Evolutionary conservation across 257 asterid species (phyloP), one percentile per base, ranked within the genome.

Genomic region (Solanum chaucha): DNA sequence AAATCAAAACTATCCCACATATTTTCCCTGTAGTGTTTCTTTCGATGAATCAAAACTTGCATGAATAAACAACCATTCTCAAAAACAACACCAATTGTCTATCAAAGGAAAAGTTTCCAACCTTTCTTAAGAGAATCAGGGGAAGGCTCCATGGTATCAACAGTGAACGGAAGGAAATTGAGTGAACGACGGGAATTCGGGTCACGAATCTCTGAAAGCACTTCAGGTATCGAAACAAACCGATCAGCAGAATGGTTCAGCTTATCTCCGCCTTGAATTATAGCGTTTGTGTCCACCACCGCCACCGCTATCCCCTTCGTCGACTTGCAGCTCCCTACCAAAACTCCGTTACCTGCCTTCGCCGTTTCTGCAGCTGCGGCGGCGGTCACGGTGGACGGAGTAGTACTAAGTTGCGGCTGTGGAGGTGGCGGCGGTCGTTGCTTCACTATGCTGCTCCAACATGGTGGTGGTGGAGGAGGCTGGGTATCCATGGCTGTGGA

Each of bases 241-340:
- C 98, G 96, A 88, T 95, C 98, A 26, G 98, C 97, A 2, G 91
- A 89, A 89, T 90, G 92, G 10, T 93, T 26, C 1, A 96, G 93
- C 86, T 73, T 91, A 82, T 92, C 94, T 34, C 97, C 96, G 10
- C 98, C 99, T 78, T 92, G 94, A 40, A 97, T 97, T 86, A 97
- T 90, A 75, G 98, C 98, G 91, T 96, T 97, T 80, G 99, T 98
- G 67, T 97, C 99, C 35, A 97, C 98, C 34, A 97, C 97, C 12
- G 98, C 99, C 78, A 97, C 96, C 2, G 95, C 92, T 59, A 97
- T 93, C 40, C 99, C 99, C 88, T 92, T 94, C 2, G 94, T 88
- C 26, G 99, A 95, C 78, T 91, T 91, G 93, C 99, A 96, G 90
- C 93, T 94, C 41, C 95, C 96, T 15, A 96, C 99, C 82, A 91